These are phyloP conservation scores for Ogataea kodamae DNA, from an alignment of 805 yeast genomes.

Conservation along the genomic window DNA sequence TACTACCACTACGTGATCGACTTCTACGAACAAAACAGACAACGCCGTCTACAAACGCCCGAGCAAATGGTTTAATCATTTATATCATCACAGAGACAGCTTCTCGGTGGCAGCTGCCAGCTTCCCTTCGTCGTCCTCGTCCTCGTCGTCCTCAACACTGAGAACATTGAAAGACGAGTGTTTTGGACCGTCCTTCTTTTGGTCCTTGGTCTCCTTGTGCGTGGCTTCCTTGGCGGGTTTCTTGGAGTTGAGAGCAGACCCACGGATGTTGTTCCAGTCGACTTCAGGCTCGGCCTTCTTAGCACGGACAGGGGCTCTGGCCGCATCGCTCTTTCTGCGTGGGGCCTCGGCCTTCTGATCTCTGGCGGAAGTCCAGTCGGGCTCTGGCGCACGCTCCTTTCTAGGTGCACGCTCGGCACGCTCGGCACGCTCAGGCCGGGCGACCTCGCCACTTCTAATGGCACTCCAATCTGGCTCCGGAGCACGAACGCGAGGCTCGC, in stretches of 20 bases:
- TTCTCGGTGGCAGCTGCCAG: slow-evolving; percentile 30
- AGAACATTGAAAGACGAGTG: slow-evolving; percentile 50
- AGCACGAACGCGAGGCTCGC: slow-evolving; percentile 43
- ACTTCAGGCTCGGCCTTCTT: slow-evolving; percentile 17
- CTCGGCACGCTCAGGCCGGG: slow-evolving; percentile 13
- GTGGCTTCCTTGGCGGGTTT: slow-evolving; percentile 2
- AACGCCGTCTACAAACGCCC: slow-evolving; percentile 15
- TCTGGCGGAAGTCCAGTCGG: slow-evolving; percentile 45
- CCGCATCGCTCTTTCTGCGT: slow-evolving; percentile 8
- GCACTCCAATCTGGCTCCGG: slow-evolving; percentile 59
- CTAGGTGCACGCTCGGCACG: slow-evolving; percentile 36
- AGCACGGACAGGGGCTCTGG: slow-evolving; percentile 14
- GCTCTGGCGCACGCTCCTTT: slow-evolving; percentile 35
- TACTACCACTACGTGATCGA: slow-evolving; percentile 49
- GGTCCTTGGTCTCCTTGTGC: slow-evolving; percentile 15
- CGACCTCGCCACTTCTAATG: slow-evolving; percentile 36
- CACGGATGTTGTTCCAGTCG: slow-evolving; percentile 26
- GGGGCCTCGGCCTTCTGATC: slow-evolving; percentile 18
- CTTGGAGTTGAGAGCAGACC: slow-evolving; percentile 19
- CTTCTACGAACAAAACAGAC: slow-evolving; percentile 30
- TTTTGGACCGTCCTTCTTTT: slow-evolving; percentile 29
- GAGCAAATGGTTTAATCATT: slow-evolving; percentile 9
- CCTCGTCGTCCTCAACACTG: slow-evolving; percentile 48
- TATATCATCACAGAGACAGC: slow-evolving; percentile 31
- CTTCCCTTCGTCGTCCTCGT: slow-evolving; percentile 39